phyloP scores from a whole-genome alignment of 108 stramenopile genomes.

The Mayamaea pseudoterrestris region DNA sequence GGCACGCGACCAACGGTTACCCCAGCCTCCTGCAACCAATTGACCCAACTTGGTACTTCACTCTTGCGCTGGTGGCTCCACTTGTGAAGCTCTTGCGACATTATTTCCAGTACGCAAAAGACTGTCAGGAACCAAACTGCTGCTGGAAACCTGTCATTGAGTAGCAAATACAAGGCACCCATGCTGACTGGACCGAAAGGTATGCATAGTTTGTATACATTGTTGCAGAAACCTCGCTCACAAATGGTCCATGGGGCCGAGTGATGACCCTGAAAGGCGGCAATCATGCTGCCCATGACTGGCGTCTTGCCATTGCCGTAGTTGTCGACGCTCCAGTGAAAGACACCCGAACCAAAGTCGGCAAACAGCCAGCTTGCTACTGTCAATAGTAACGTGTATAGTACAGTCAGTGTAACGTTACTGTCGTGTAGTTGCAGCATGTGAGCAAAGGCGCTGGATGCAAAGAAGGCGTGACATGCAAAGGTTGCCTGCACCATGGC shows the following conservation, averaged over 20 bases:
- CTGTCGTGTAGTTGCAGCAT: constrained; percentile 17
- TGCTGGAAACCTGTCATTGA: constrained; percentile 23
- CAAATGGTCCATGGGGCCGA: constrained; percentile 91
- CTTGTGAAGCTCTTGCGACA: constrained; percentile 86
- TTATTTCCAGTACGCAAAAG: constrained; percentile 64
- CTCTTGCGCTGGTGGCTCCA: constrained; percentile 70
- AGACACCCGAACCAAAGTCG: constrained; percentile 78
- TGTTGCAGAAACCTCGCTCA: constrained; percentile 83
- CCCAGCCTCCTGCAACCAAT: constrained; percentile 47
- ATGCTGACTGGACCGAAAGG: constrained; percentile 62
- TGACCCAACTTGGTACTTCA: constrained; percentile 38
- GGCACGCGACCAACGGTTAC: constrained; percentile 54
- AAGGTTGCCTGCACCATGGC: constrained; percentile 47
- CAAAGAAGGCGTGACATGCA: constrained; percentile 35
- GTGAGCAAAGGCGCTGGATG: constrained; percentile 14
- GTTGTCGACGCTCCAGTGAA: constrained; percentile 94
- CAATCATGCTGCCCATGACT: constrained; percentile 85
- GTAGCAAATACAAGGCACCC: constrained; percentile 8
- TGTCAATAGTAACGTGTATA: constrained; percentile 21
- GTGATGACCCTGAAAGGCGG: constrained; percentile 93
- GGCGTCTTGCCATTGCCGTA: constrained; percentile 87
- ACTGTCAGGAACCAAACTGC: constrained; percentile 45
- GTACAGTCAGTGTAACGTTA: constrained; percentile 19
- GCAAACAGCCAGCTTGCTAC: constrained; percentile 53
- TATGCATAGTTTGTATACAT: constrained; percentile 84